A percentile compares a stretch with the other conserved stretches of the same genome.
Conservation (phyloP, 2,329 filamentous ascomycete genomes). For the Fusarium sp. region DNA sequence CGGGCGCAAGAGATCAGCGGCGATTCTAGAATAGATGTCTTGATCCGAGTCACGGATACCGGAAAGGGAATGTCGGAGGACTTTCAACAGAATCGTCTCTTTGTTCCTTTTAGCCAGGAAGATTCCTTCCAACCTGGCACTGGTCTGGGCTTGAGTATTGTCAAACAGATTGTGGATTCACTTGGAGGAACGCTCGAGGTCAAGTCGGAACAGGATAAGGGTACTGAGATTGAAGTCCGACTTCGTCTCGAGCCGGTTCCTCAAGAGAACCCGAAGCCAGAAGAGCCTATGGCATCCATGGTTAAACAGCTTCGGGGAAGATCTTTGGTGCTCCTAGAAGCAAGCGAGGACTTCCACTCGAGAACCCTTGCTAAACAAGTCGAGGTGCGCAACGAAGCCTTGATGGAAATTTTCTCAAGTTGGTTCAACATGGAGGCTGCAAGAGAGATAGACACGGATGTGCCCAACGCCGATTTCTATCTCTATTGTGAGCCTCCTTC, state of each 20-base stretch:
- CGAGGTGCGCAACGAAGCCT: conserved; percentile 42
- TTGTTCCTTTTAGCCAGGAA: conserved; percentile 72
- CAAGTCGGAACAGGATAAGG: conserved; percentile 61
- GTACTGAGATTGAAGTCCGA: conserved; percentile 64
- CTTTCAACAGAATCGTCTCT: conserved; percentile 68
- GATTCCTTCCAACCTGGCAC: conserved; percentile 69
- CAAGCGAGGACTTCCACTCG: not conserved
- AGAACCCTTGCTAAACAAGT: conserved; percentile 19
- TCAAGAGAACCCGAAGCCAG: not conserved
- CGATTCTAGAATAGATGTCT: conserved; percentile 38
- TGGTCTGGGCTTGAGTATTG: conserved; percentile 71
- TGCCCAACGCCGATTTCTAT: conserved; percentile 35
- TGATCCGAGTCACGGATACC: conserved; percentile 67
- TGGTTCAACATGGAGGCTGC: conserved; percentile 51
- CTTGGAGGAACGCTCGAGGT: conserved; percentile 69
- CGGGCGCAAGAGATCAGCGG: conserved; percentile 39
- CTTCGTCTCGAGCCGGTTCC: conserved; percentile 51
- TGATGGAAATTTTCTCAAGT: conserved; percentile 44
- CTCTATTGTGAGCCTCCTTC: conserved; percentile 45
- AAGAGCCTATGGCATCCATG: conserved; percentile 25
- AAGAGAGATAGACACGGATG: conserved; percentile 11
- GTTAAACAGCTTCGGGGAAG: conserved; percentile 24
- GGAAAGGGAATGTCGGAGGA: conserved; percentile 72
- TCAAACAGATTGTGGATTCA: conserved; percentile 68
- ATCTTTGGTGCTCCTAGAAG: conserved; percentile 36